A percentile compares a stretch with the other conserved stretches of the same genome.
Conservation (phyloP, 2,329 filamentous ascomycete genomes). For the Microdochium bolleyi region DNA sequence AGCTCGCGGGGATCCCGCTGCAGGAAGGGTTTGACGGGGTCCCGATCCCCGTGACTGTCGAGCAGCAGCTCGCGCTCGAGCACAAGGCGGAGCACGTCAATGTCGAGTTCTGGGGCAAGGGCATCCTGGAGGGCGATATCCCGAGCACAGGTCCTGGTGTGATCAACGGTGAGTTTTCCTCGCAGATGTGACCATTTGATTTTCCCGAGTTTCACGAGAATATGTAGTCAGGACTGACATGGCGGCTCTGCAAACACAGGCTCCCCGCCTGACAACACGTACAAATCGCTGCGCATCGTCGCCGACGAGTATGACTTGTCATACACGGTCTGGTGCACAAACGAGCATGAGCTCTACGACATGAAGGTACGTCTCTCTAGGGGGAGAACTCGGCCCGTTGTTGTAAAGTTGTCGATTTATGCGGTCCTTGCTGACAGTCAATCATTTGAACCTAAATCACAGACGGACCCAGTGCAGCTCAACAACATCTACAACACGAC, state of each 20-base stretch:
- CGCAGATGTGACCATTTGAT: no score
- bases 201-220: no score
- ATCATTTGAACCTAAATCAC: not conserved
- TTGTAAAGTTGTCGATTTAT: not conserved
- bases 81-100: constrained; percentile 24
- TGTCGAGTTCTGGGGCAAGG: constrained; percentile 8
- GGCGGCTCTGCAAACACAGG: not conserved
- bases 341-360: constrained; percentile 41
- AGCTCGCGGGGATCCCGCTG: constrained; percentile 21
- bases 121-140: not conserved
- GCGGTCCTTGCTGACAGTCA: not conserved
- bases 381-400: no score
- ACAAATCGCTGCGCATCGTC: constrained; percentile 42
- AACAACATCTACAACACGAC: not conserved
- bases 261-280: constrained; percentile 35
- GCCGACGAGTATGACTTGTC: constrained; percentile 40
- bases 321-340: constrained; percentile 49
- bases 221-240: no score
- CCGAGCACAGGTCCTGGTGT: not conserved
- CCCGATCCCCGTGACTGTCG: constrained; percentile 32
- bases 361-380: not conserved
- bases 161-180: not conserved
- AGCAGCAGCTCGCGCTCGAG: constrained; percentile 3
- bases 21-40: constrained; percentile 43
- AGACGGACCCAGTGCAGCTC: not conserved